phyloP scores from a whole-genome alignment of 805 yeast genomes.

The Sugiyamaella smithiae region DNA sequence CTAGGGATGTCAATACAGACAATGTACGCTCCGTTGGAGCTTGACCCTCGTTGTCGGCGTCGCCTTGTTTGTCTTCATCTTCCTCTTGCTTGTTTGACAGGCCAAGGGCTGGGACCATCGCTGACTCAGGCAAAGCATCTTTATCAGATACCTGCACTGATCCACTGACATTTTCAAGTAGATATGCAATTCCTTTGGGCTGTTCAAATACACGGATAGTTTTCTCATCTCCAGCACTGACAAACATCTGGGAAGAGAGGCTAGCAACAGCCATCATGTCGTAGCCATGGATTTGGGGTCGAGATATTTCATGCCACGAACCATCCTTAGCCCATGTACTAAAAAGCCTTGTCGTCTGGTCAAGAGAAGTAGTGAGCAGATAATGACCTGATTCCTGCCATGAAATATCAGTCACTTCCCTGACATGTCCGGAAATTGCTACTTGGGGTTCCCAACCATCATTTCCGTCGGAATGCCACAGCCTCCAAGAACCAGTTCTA shows the following conservation, averaged over 20 bases:
- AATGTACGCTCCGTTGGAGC: constrained; percentile 20
- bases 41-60: constrained; percentile 37
- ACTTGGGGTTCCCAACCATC: constrained; percentile 35
- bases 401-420: constrained; percentile 69
- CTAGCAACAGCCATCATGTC: constrained; percentile 83
- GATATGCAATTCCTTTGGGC: constrained; percentile 70
- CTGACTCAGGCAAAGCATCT: constrained; percentile 66
- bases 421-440: constrained; percentile 74
- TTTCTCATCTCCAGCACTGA: constrained; percentile 96
- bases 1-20: constrained; percentile 35
- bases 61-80: constrained; percentile 40
- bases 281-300: constrained; percentile 98
- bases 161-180: constrained; percentile 56
- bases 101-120: constrained; percentile 90
- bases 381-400: constrained; percentile 67
- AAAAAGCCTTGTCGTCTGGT: constrained; percentile 87
- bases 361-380: constrained; percentile 75
- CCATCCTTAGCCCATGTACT: constrained; percentile 54
- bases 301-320: constrained; percentile 85
- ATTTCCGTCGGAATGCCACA: constrained; percentile 52
- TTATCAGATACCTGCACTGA: constrained; percentile 32
- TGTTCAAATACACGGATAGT: constrained; percentile 83
- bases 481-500: constrained; percentile 88
- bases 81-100: constrained; percentile 83
- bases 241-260: constrained; percentile 59